Evolutionary conservation across 805 yeast genomes (phyloP).

Genomic region (Yarrowia hollandica): DNA sequence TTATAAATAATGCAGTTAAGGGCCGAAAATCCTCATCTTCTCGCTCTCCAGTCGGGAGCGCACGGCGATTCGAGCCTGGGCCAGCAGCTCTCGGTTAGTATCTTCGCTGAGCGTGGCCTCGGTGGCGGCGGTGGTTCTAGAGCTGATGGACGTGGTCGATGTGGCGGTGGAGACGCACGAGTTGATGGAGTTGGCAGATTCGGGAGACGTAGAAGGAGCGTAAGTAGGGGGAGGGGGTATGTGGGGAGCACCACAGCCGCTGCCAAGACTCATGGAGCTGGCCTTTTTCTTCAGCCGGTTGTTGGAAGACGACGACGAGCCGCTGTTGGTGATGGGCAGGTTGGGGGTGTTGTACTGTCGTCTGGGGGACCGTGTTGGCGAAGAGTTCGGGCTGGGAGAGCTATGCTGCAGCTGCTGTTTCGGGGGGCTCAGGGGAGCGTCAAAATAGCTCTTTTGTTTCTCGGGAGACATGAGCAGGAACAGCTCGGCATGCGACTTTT

Average conservation of each 20-base stretch:
- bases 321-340: constrained; percentile 19
- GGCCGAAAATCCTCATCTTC: constrained; percentile 28
- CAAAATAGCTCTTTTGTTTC: constrained; percentile 20
- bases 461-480: constrained; percentile 25
- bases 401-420: constrained; percentile 26
- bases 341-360: constrained; percentile 24
- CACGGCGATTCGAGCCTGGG: constrained; percentile 37
- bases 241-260: not conserved
- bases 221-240: constrained; percentile 4
- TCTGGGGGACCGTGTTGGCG: constrained; percentile 7
- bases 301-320: not conserved
- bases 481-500: constrained; percentile 24
- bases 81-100: constrained; percentile 33
- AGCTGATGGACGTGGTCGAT: not conserved
- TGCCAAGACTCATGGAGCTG: not conserved
- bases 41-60: constrained; percentile 34
- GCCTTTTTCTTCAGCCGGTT: constrained; percentile 22
- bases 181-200: constrained; percentile 26
- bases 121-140: not conserved
- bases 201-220: constrained; percentile 27
- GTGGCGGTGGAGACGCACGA: constrained; percentile 21
- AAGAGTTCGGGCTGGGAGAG: not conserved
- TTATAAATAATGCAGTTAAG: constrained; percentile 28
- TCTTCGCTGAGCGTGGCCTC: constrained; percentile 31
- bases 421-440: constrained; percentile 23